Evolutionary conservation across 2,329 filamentous ascomycete species (phyloP), one percentile per base, ranked within the genome.

Genomic region (Fusarium begoniae): DNA sequence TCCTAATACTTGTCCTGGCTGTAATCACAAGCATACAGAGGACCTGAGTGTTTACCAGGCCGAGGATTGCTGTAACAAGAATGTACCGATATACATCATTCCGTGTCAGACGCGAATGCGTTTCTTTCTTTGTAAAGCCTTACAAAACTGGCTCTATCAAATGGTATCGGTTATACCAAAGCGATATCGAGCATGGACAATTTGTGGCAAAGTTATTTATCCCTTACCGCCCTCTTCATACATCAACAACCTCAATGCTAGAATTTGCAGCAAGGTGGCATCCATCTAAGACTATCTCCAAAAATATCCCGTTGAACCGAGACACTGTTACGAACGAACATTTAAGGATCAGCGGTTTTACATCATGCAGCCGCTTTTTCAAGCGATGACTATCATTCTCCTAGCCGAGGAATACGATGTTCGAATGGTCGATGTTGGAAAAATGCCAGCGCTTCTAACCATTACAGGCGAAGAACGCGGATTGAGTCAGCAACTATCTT

Each of bases 241-340:
- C 24, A 32, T n/a, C 15, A n/a, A 32, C 5, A 5, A 35, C 10
- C 22, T 51, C 30, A 32, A 51, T 51, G 15, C 8, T 18, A 24
- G 47, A 14, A 35, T 32, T 51, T 51, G 47, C 28, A 32, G 22
- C 14, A 30, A 50, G 48, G 48, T 35, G 22, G 28, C 22, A n/a
- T 51, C 22, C 0, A 18, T 51, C 10, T 30, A 51, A 3, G 22
- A 51, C 15, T 20, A 24, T n/a, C 3, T 35, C 48, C 22, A 51
- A 15, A 6, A 4, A 0, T 24, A 10, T 4, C 48, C 48, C 18
- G 7, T 14, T 20, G 28, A 10, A 10, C 5, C 15, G 28, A 24
- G 22, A 9, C 1, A 13, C 1, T 18, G 8, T 6, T 3, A 3
- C 2, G 4, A 24, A 18, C 30, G 20, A 51, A 13, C 7, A 7